Conservation (phyloP, 768 basidiomycete species). For the Lentinula detonsa region DNA sequence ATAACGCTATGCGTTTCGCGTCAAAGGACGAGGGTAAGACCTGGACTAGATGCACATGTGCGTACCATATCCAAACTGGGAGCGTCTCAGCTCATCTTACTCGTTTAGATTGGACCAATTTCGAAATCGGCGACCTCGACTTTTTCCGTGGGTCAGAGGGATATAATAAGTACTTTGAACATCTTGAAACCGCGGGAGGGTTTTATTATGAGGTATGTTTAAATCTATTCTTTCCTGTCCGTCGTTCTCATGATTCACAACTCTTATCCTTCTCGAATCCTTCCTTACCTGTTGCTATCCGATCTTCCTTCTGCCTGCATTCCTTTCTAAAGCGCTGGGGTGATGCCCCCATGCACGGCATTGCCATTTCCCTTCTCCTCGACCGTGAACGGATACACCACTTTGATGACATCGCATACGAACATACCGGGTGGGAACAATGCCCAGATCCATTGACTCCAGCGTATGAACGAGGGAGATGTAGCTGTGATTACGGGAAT, state of each 20-base stretch:
- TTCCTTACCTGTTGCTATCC: background rate
- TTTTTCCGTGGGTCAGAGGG: conserved; percentile 57
- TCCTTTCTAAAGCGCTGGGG: conserved; percentile 16
- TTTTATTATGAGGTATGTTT: conserved; percentile 60
- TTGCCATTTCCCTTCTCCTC: conserved; percentile 44
- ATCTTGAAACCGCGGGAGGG: conserved; percentile 57
- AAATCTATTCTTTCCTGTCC: background rate
- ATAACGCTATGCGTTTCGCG: conserved; percentile 54
- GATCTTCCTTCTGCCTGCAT: background rate
- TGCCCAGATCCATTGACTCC: conserved; percentile 25
- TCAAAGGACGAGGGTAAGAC: conserved; percentile 42
- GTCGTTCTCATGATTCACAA: no score
- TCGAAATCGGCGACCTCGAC: conserved; percentile 63
- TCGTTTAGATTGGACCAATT: conserved; percentile 50
- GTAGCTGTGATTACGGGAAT: background rate
- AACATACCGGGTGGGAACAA: conserved; percentile 58
- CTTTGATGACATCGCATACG: conserved; percentile 63
- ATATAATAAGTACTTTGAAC: conserved; percentile 60
- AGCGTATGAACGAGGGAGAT: background rate
- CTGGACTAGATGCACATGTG: conserved; percentile 50
- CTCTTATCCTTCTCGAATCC: no score
- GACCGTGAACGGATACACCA: conserved; percentile 53
- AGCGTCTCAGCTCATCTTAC: background rate
- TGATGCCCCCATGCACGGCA: conserved; percentile 53
- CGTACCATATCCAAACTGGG: conserved; percentile 13